Percentiles rank a stretch among this genome's conserved stretches.
phyloP scores from a whole-genome alignment of 2,329 filamentous ascomycete genomes.

The Clarireedia paspali region DNA sequence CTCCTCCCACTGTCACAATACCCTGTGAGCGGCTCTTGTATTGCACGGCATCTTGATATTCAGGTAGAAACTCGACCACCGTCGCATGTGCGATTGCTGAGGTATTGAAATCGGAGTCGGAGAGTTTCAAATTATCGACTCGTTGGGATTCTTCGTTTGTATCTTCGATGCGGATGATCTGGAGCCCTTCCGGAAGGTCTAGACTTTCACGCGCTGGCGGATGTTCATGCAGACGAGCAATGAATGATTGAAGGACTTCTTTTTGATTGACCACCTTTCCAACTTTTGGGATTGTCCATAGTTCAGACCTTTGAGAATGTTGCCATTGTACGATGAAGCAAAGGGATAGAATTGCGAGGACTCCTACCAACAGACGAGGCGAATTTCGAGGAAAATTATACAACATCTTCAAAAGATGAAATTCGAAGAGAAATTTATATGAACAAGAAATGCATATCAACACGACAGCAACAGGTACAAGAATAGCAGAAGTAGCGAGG shows the following conservation, averaged over 20 bases:
- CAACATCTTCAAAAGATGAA: not conserved
- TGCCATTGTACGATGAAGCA: slow-evolving; percentile 1
- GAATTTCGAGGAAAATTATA: not conserved
- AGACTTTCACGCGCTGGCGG: not conserved
- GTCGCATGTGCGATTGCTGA: not conserved
- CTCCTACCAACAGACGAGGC: not conserved
- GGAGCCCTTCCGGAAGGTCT: not conserved
- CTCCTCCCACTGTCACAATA: slow-evolving; percentile 36
- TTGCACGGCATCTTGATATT: slow-evolving; percentile 2
- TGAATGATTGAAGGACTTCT: not conserved
- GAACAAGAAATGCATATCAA: not conserved
- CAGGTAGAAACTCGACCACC: not conserved
- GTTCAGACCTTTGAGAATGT: slow-evolving; percentile 1
- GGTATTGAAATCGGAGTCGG: not conserved
- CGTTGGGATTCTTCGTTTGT: not conserved
- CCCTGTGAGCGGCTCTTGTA: slow-evolving; percentile 23
- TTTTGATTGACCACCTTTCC: not conserved
- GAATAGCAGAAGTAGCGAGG: too few relatives aligned
- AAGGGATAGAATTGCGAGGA: not conserved
- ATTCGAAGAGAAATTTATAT: not conserved
- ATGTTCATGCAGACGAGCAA: not conserved
- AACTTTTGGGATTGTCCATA: not conserved
- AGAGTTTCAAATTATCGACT: slow-evolving; percentile 1
- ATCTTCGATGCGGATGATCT: slow-evolving; percentile 4
- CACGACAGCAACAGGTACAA: too few relatives aligned